These are phyloP conservation scores for Aspergillus ostianus DNA, from an alignment of 495 filamentous ascomycete species.

Conservation along the genomic window DNA sequence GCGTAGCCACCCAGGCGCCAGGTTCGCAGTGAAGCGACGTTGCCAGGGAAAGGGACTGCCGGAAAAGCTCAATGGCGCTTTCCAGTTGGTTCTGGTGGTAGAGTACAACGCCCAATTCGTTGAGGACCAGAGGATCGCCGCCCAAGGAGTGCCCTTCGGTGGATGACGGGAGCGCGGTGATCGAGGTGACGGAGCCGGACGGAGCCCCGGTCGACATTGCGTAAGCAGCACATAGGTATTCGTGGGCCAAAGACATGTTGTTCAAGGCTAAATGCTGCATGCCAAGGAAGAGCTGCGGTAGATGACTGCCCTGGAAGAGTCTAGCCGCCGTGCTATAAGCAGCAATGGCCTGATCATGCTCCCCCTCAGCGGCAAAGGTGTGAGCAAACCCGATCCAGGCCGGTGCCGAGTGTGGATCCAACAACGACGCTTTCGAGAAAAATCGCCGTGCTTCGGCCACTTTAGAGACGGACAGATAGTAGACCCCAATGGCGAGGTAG, in stretches of 20 bases:
- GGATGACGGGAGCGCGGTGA: constrained; percentile 39
- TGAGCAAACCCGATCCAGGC: constrained; percentile 99
- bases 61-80: constrained; percentile 71
- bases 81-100: constrained; percentile 85
- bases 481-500: constrained; percentile 91
- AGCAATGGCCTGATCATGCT: constrained; percentile 97
- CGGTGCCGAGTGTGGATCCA: constrained; percentile 96
- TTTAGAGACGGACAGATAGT: constrained; percentile 86
- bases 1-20: constrained; percentile 80
- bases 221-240: constrained; percentile 89
- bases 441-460: constrained; percentile 92
- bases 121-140: constrained; percentile 82
- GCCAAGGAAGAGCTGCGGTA: constrained; percentile 93
- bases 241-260: constrained; percentile 92
- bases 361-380: constrained; percentile 99
- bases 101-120: constrained; percentile 90
- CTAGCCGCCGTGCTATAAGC: constrained; percentile 95
- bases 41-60: constrained; percentile 70
- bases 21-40: constrained; percentile 77
- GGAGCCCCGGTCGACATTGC: constrained; percentile 60
- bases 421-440: constrained; percentile 94
- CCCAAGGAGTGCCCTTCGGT: constrained; percentile 49
- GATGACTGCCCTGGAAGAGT: constrained; percentile 93
- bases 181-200: constrained; percentile 26
- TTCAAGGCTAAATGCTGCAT: constrained; percentile 98